Conservation (phyloP, 441 rosid genomes). For the Flueggea neowawraea region DNA sequence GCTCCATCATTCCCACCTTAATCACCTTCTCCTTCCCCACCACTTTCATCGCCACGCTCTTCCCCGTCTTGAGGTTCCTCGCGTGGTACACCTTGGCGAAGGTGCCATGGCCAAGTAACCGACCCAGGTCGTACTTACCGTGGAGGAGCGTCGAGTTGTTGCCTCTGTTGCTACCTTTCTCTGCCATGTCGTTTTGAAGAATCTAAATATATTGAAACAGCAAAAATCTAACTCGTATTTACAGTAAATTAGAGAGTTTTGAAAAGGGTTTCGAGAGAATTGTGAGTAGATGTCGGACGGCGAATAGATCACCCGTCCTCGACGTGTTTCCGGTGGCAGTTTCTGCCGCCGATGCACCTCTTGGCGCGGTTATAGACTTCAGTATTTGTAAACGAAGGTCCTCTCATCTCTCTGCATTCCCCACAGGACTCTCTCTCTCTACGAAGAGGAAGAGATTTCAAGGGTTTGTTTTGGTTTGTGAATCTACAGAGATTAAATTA, state of each 20-base stretch:
- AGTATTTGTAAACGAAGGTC: constrained; percentile 39
- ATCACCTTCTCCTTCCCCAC: constrained; percentile 83
- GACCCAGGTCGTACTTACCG: constrained; percentile 82
- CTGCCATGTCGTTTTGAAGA: constrained; percentile 16
- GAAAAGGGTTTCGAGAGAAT: not conserved
- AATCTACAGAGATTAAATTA: too few species aligned
- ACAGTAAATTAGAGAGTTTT: not conserved
- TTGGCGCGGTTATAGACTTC: constrained; percentile 50
- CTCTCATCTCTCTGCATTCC: constrained; percentile 95
- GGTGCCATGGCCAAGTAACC: constrained; percentile 73
- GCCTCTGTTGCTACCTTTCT: constrained; percentile 20
- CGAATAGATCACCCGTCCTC: constrained; percentile 85
- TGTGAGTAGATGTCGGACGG: not conserved
- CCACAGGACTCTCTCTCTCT: constrained; percentile 16
- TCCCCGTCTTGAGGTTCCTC: constrained; percentile 44
- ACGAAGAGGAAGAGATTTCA: too few species aligned
- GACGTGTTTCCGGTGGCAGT: constrained; percentile 93
- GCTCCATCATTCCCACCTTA: constrained; percentile 84
- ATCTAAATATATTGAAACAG: too few species aligned
- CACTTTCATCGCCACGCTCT: constrained; percentile 75
- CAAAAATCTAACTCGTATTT: not conserved
- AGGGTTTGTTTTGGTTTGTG: too few species aligned
- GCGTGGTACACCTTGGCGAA: constrained; percentile 86
- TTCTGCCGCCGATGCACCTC: constrained; percentile 69
- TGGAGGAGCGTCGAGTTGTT: constrained; percentile 11